Evolutionary conservation across 176 grass and related monocot species (phyloP), one percentile per base, ranked within the genome.

Genomic region (Rhipidocladum racemiflorum): DNA sequence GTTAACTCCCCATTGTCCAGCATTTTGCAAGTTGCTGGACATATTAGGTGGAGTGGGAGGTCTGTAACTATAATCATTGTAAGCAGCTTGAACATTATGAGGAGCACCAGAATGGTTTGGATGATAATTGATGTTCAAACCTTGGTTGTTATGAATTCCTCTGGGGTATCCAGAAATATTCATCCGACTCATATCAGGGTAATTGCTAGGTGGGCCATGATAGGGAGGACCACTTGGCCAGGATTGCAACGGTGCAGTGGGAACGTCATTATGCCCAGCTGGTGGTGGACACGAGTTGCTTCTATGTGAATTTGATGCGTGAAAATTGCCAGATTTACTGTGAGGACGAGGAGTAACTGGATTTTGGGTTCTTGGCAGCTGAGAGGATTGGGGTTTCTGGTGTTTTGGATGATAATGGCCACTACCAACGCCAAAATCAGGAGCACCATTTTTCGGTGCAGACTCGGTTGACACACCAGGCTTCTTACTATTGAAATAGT

Each of bases 141-240:
- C 87, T 89, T 84, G 65, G 72, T 61, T 79, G 35, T 78, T 55
- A 84, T 85, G 83, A 76, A 67, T 84, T 79, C 88, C 79, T 65
- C 74, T 72, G 21, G 88, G 88, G 68, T 89, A 90, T 51, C 87
- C 90, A 81, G 86, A 90, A 77, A 90, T 83, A 88, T 76, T 91
- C 55, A 82, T 29, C 29, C 7, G 38, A 75, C 60, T 85, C 68
- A 77, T 79, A 86, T 91, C 85, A 75, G 85, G 80, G 75, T 83
- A 87, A 73, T 81, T 90, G 66, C 81, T 70, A 42, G 88, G 74
- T 13, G 74, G 62, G 61, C 35, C 86, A 84, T 87, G 60, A 80
- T 76, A 88, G 44, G 83, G 76, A 39, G 80, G 80, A 42, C 51
- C 75, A 35, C 50, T 89, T 72, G 91, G 75, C 86, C 87, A 88